Percentiles rank a stretch among this genome's conserved stretches.
phyloP scores from a whole-genome alignment of 352 stramenopile genomes.

The Globisporangium abappressorium region DNA sequence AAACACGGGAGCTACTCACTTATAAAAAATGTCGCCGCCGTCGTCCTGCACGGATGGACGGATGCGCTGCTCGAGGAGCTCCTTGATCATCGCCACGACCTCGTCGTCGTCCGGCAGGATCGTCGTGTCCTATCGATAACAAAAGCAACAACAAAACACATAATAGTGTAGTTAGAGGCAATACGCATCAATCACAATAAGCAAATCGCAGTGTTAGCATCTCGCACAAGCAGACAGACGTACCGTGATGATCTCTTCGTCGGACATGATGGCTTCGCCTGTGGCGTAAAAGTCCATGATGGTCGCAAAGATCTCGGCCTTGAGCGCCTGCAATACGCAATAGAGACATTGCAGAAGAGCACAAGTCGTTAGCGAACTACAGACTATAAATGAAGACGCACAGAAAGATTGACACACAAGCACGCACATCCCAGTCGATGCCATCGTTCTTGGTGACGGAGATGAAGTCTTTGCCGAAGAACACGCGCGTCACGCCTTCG shows the following conservation, averaged over 20 bases:
- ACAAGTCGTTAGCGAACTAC: background rate
- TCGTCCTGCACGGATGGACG: slow-evolving; percentile 98
- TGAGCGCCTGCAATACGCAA: slow-evolving; percentile 45
- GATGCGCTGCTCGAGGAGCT: slow-evolving; percentile 98
- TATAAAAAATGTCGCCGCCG: slow-evolving; percentile 99
- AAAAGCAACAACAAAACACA: background rate
- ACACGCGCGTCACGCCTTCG: slow-evolving; percentile 94
- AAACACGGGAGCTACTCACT: slow-evolving; percentile 16
- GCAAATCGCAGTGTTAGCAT: no score
- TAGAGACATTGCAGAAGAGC: background rate
- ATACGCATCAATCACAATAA: no score
- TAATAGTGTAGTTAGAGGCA: background rate
- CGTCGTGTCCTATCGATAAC: slow-evolving; percentile 58
- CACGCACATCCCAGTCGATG: slow-evolving; percentile 90
- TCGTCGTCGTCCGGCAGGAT: slow-evolving; percentile 98
- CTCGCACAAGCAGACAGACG: background rate
- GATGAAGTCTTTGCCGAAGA: slow-evolving; percentile 98
- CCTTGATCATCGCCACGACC: slow-evolving; percentile 99
- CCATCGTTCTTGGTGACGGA: slow-evolving; percentile 97
- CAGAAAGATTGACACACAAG: background rate
- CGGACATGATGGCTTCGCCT: slow-evolving; percentile 88
- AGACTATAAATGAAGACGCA: background rate
- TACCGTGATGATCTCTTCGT: slow-evolving; percentile 80
- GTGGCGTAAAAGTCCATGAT: slow-evolving; percentile 98
- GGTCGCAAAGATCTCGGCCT: slow-evolving; percentile 93